Evolutionary conservation across 2,329 filamentous ascomycete genomes (phyloP).

Genomic region (Hypomyces perniciosus): DNA sequence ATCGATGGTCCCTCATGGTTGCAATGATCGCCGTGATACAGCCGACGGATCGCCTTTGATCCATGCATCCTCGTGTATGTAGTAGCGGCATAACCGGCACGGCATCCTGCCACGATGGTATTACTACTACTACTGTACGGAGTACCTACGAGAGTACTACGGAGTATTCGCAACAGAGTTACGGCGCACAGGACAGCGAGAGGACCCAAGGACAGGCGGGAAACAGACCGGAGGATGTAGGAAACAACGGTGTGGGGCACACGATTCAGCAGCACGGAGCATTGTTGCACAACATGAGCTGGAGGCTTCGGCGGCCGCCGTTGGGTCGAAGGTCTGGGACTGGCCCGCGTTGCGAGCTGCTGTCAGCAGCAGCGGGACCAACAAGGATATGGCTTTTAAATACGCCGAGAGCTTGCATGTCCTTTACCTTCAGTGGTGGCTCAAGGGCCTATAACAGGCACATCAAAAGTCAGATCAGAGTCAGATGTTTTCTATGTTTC

Average conservation of each 20-base stretch:
- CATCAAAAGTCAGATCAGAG: no score
- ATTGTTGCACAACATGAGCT: constrained; percentile 10
- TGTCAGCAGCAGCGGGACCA: constrained; percentile 12
- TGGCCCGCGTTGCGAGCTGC: constrained; percentile 8
- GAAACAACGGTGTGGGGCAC: constrained; percentile 10
- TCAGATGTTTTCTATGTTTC: background rate
- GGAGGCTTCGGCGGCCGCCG: constrained; percentile 13
- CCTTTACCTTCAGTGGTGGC: background rate
- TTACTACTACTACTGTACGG: no score
- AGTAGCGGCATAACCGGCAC: background rate
- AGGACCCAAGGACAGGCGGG: constrained; percentile 1
- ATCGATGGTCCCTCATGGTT: background rate
- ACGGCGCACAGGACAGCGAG: background rate
- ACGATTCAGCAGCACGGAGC: constrained; percentile 10
- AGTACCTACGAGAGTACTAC: no score
- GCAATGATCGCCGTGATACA: constrained; percentile 6
- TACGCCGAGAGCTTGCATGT: constrained; percentile 5
- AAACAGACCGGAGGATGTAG: constrained; percentile 5
- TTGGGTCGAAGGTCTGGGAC: constrained; percentile 13
- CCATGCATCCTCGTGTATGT: constrained; percentile 1
- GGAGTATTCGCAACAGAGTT: background rate
- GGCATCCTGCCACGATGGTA: no score
- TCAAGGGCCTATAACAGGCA: background rate
- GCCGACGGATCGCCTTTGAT: constrained; percentile 1
- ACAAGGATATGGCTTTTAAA: constrained; percentile 7